A percentile compares a stretch with the other conserved stretches of the same genome.
phyloP scores from a whole-genome alignment of 345 rosid genomes.

The Lepidium didymum region DNA sequence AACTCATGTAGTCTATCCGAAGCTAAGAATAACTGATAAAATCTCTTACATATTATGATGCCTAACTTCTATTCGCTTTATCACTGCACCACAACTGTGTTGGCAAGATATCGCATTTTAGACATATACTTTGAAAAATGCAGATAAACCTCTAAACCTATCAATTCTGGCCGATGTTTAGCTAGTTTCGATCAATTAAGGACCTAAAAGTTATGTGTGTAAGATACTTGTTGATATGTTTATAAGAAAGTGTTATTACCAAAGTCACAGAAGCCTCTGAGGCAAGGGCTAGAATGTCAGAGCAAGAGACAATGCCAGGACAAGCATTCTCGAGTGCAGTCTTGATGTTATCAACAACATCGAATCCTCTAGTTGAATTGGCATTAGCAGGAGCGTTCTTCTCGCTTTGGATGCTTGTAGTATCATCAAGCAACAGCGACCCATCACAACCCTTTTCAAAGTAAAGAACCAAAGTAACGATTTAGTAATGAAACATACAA shows the following conservation, averaged over 20 bases:
- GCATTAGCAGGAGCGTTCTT: constrained; percentile 44
- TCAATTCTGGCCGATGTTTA: too few species aligned
- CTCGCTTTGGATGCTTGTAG: constrained; percentile 48
- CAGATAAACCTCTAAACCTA: too few species aligned
- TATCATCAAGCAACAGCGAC: constrained; percentile 52
- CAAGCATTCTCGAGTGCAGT: constrained; percentile 58
- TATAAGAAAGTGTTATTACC: constrained; percentile 30
- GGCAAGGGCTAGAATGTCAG: constrained; percentile 66
- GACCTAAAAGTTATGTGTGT: background rate
- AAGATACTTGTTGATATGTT: background rate
- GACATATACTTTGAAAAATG: too few species aligned
- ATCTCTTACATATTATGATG: too few species aligned
- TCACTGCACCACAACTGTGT: too few species aligned
- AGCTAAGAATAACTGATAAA: too few species aligned
- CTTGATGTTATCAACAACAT: constrained; percentile 61
- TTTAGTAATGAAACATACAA: background rate
- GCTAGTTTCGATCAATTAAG: too few species aligned
- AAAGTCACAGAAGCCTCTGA: constrained; percentile 51
- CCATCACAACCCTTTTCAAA: constrained; percentile 60
- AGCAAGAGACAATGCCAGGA: constrained; percentile 68
- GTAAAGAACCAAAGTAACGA: background rate
- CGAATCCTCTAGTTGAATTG: constrained; percentile 55
- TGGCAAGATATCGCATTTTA: too few species aligned
- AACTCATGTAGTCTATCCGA: too few species aligned
- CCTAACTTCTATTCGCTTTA: too few species aligned